A percentile compares a stretch with the other conserved stretches of the same genome.
phyloP scores from a whole-genome alignment of 805 yeast species.

The Metschnikowia gelsemii region DNA sequence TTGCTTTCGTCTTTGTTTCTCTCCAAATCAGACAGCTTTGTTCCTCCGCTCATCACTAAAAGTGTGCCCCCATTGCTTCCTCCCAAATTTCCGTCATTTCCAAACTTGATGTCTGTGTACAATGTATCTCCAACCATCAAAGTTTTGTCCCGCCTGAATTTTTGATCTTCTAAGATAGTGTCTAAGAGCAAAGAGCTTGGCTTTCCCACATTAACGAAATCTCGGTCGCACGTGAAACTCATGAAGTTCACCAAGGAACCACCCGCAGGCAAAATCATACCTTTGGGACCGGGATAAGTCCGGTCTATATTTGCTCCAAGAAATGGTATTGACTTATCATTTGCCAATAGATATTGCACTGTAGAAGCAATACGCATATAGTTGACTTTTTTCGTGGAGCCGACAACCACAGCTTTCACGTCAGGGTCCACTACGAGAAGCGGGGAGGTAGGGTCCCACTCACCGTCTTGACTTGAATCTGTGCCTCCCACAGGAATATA shows the following conservation, averaged over 20 bases:
- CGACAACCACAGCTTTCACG: constrained; percentile 41
- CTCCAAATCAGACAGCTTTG: constrained; percentile 27
- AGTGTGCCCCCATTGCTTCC: constrained; percentile 29
- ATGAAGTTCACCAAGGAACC: constrained; percentile 40
- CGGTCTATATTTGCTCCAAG: constrained; percentile 43
- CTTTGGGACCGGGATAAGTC: constrained; percentile 40
- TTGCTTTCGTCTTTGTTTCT: constrained; percentile 18
- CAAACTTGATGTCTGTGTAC: constrained; percentile 43
- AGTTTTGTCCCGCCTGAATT: constrained; percentile 50
- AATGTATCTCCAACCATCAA: constrained; percentile 33
- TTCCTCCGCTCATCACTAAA: constrained; percentile 42
- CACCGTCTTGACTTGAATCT: constrained; percentile 26
- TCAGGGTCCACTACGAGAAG: constrained; percentile 37
- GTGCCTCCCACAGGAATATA: constrained; percentile 39
- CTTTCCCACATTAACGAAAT: constrained; percentile 8
- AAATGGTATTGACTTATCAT: constrained; percentile 34
- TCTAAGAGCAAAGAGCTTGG: background rate
- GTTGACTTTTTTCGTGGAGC: constrained; percentile 38
- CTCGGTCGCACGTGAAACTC: constrained; percentile 36
- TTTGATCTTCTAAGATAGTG: background rate
- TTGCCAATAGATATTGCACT: constrained; percentile 35
- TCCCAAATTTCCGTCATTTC: constrained; percentile 39
- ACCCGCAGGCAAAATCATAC: constrained; percentile 41
- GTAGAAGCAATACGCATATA: constrained; percentile 39
- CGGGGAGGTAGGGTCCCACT: constrained; percentile 27